These are phyloP conservation scores for Blastocystis sp. DNA, from an alignment of 352 stramenopile genomes.

Conservation along the genomic window DNA sequence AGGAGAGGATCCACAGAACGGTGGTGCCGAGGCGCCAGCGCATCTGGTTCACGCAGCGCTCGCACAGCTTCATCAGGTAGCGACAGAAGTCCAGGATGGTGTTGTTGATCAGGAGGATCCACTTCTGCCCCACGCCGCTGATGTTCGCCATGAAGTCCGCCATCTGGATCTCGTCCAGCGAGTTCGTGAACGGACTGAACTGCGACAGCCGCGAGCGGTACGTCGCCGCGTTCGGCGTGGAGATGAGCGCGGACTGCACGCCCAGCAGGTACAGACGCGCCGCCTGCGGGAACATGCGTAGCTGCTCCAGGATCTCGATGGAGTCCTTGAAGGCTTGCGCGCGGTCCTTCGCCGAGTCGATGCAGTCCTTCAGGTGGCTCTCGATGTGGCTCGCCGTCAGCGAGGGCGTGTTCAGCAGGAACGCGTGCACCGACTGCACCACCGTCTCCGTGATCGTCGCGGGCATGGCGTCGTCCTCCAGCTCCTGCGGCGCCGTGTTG, in stretches of 20 bases:
- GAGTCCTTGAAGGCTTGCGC: constrained; percentile 54
- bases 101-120: constrained; percentile 51
- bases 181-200: constrained; percentile 64
- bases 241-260: constrained; percentile 67
- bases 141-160: constrained; percentile 74
- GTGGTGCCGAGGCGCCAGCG: constrained; percentile 53
- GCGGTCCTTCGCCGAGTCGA: constrained; percentile 34
- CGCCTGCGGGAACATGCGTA: constrained; percentile 58
- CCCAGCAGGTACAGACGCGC: constrained; percentile 70
- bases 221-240: constrained; percentile 65
- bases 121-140: constrained; percentile 59
- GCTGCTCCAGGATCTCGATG: constrained; percentile 62
- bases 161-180: constrained; percentile 67
- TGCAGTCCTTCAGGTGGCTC: constrained; percentile 49
- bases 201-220: constrained; percentile 56
- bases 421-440: constrained; percentile 60
- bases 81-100: constrained; percentile 58
- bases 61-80: constrained; percentile 52
- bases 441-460: constrained; percentile 68
- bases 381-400: constrained; percentile 24
- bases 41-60: constrained; percentile 46
- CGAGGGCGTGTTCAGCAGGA: constrained; percentile 59
- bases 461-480: constrained; percentile 51
- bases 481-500: neutral
- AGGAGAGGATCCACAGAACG: constrained; percentile 71